Conservation (phyloP, 495 filamentous ascomycete genomes). For the Cercophora sp. region DNA sequence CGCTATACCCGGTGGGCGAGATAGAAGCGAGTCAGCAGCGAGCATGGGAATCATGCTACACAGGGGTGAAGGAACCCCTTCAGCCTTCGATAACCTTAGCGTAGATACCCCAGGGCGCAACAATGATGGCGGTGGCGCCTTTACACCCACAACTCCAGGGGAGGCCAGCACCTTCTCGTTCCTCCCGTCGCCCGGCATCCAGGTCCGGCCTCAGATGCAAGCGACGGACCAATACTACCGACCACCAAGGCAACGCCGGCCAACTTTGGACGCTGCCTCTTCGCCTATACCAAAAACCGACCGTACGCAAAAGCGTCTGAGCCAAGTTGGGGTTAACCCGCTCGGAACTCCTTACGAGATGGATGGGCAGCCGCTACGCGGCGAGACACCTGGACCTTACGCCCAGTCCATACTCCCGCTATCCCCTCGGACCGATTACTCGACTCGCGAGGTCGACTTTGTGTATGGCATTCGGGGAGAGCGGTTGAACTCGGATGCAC, state of each 20-base stretch:
- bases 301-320: conserved; percentile 44
- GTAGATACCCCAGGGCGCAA: conserved; percentile 34
- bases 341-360: conserved; percentile 32
- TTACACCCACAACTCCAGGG: conserved; percentile 65
- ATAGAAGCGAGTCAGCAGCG: conserved; percentile 74
- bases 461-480: conserved; percentile 90
- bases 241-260: conserved; percentile 66
- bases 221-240: conserved; percentile 76
- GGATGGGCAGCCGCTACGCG: conserved; percentile 38
- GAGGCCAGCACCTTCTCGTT: conserved; percentile 67
- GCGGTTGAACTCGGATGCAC: conserved; percentile 74
- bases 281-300: conserved; percentile 40
- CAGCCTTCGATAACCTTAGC: conserved; percentile 40
- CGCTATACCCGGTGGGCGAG: conserved; percentile 54
- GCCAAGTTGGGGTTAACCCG: conserved; percentile 28
- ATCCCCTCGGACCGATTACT: conserved; percentile 69
- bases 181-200: conserved; percentile 51
- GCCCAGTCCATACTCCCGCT: conserved; percentile 22
- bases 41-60: conserved; percentile 71
- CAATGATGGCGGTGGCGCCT: conserved; percentile 43
- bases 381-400: conserved; percentile 38
- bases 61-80: conserved; percentile 38
- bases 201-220: conserved; percentile 41
- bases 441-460: conserved; percentile 88
- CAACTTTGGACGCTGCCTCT: conserved; percentile 49